Base-by-base conservation (phyloP, 768 basidiomycete genomes). In the Mrakia hoshinonis region DNA sequence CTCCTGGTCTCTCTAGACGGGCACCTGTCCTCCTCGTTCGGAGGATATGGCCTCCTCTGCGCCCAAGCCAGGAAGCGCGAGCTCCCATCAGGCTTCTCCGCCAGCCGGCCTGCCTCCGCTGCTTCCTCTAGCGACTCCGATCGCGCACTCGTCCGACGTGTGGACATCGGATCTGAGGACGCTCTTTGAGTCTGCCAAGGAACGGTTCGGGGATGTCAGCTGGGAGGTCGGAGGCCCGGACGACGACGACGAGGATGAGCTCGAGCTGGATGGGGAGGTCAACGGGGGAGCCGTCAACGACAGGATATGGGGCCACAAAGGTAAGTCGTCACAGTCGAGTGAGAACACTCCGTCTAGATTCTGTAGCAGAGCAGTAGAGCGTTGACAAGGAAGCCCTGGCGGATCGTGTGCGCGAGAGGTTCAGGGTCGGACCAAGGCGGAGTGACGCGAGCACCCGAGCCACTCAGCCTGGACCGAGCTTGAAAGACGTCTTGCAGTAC, bases 181-280 rank as follows among this genome's bases (percentile, higher is more conserved):
- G 7, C 84, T 97, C 49, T 94, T 92, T 79, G 83, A 84, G 74
- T 83, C 87, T 67, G 89, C 92, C n/a, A 89, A 89, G 79, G 90
- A 94, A 73, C 84, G 91, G 69, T 98, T 93, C 77, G 89, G 90
- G n/a, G 95, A 98, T 81, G 92, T 98, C 64, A 87, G 91, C n/a
- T 98, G 95, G 94, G 46, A 67, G 26, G 68, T 69, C 10, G 36
- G 61, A 34, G 34, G 24, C 9, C 31, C 64, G 29, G 26, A 22
- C 11, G 49, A 58, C 24, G 68, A 69, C 66, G 51, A 43, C 9
- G 48, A 47, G 18, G 55, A 54, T 58, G 49, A 38, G n/a, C 38
- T 26, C 22, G 55, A 39, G 66, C 4, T 24, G 5, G 15, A 9
- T 0, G 49, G 24, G 20, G 46, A 36, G 2, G 22, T 15, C 10